A percentile compares a stretch with the other conserved stretches of the same genome.
phyloP scores from a whole-genome alignment of 179 eudicot species.

The Patellifolia procumbens region DNA sequence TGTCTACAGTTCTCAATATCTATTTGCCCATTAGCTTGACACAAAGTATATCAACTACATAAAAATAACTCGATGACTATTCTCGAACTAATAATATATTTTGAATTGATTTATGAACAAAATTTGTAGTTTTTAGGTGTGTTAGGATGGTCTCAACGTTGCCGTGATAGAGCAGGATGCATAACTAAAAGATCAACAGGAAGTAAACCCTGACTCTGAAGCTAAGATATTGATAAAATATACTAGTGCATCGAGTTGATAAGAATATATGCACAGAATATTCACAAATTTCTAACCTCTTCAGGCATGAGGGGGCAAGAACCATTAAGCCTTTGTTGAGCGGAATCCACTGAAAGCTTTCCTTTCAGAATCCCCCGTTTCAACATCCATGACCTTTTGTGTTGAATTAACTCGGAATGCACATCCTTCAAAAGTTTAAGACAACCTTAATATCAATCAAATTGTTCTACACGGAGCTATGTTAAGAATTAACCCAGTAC shows the following conservation, averaged over 20 bases:
- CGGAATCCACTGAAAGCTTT: conserved; percentile 75
- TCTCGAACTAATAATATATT: too few species aligned
- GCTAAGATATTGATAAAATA: too few species aligned
- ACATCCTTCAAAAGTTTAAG: conserved; percentile 63
- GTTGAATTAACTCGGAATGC: conserved; percentile 88
- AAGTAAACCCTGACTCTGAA: too few species aligned
- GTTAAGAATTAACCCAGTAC: background rate
- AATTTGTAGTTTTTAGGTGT: background rate
- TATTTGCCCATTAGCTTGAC: background rate
- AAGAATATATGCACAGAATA: too few species aligned
- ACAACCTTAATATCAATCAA: background rate
- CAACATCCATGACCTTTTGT: conserved; percentile 87
- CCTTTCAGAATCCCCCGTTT: conserved; percentile 88
- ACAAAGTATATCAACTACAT: background rate
- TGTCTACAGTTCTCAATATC: too few species aligned
- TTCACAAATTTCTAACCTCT: conserved; percentile 52
- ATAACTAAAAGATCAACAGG: too few species aligned
- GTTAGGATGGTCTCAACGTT: too few species aligned
- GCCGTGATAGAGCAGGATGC: too few species aligned
- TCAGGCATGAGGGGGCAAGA: conserved; percentile 93
- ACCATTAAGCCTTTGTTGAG: conserved; percentile 64
- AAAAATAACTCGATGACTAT: too few species aligned
- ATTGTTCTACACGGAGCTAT: conserved; percentile 10
- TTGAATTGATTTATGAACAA: too few species aligned
- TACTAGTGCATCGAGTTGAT: too few species aligned